These are phyloP conservation scores for Alternaria angustiovoidea DNA, from an alignment of 2,329 filamentous ascomycete species.

Conservation along the genomic window DNA sequence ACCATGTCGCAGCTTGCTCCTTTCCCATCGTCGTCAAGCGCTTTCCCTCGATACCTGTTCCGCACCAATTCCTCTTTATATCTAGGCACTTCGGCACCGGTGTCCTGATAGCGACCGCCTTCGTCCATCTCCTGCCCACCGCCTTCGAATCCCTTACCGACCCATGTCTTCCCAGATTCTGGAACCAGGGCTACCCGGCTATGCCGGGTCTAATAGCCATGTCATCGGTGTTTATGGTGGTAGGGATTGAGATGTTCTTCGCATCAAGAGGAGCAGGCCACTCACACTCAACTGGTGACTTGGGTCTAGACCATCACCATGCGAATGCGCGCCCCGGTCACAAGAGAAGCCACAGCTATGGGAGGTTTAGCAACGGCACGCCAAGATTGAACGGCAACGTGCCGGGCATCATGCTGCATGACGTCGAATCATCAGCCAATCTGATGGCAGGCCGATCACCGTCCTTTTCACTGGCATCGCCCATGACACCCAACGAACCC, in stretches of 20 bases:
- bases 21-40: slow-evolving; percentile 52
- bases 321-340: slow-evolving; percentile 30
- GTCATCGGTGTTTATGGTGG: slow-evolving; percentile 66
- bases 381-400: slow-evolving; percentile 31
- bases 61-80: slow-evolving; percentile 52
- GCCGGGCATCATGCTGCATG: slow-evolving; percentile 43
- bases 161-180: slow-evolving; percentile 51
- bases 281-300: slow-evolving; percentile 61
- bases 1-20: slow-evolving; percentile 45
- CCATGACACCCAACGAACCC: slow-evolving; percentile 23
- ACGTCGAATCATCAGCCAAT: slow-evolving; percentile 43
- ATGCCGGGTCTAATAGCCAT: slow-evolving; percentile 53
- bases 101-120: slow-evolving; percentile 52
- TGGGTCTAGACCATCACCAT: slow-evolving; percentile 36
- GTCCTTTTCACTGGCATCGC: slow-evolving; percentile 37
- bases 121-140: slow-evolving; percentile 53
- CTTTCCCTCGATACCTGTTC: slow-evolving; percentile 49
- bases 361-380: slow-evolving; percentile 37
- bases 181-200: slow-evolving; percentile 51
- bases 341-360: slow-evolving; percentile 45
- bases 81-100: slow-evolving; percentile 53
- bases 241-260: slow-evolving; percentile 88
- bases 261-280: slow-evolving; percentile 73
- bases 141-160: slow-evolving; percentile 52
- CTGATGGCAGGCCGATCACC: slow-evolving; percentile 47